Evolutionary conservation across 345 rosid species (phyloP).

Genomic region (Syzygium aqueum): DNA sequence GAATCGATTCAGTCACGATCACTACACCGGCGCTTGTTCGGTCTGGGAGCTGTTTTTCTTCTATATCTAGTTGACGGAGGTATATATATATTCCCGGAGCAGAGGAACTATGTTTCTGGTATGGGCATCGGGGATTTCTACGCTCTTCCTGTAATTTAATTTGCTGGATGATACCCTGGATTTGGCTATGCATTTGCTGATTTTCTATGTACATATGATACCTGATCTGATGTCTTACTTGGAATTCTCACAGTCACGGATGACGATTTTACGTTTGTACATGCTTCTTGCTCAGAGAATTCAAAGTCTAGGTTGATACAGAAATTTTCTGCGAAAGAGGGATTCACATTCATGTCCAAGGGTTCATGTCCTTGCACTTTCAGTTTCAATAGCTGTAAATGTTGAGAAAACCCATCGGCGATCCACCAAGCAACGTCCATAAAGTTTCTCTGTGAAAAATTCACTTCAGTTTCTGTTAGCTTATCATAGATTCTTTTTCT

Average conservation of each 20-base stretch:
- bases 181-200: neutral
- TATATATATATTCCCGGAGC: neutral
- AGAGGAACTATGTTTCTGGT: neutral
- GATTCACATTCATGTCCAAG: neutral
- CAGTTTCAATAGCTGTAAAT: neutral
- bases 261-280: neutral
- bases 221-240: neutral
- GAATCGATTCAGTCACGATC: neutral
- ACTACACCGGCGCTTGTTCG: neutral
- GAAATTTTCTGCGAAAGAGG: neutral
- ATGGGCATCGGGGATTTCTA: neutral
- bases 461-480: neutral
- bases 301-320: neutral
- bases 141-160: neutral
- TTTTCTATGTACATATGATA: neutral
- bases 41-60: conserved; percentile 10
- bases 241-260: neutral
- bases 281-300: neutral
- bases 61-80: neutral
- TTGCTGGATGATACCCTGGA: neutral
- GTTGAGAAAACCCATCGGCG: neutral
- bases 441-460: neutral
- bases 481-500: neutral
- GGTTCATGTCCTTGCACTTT: neutral
- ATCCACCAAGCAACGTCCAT: neutral